These are phyloP conservation scores for Sporothrix luriei DNA, from an alignment of 2,329 filamentous ascomycete genomes.

Conservation along the genomic window DNA sequence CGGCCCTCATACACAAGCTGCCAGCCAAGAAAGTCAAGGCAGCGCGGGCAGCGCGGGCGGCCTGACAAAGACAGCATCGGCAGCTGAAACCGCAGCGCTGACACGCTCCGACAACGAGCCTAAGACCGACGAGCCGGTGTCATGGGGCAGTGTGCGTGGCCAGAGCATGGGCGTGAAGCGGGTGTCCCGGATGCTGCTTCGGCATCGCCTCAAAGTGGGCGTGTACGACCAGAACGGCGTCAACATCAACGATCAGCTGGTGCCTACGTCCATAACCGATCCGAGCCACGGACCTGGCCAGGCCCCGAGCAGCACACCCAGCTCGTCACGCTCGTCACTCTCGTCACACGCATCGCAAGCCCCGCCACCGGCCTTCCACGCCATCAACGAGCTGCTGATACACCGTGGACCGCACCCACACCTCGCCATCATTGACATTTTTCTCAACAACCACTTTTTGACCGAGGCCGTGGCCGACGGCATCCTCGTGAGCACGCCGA, in stretches of 20 bases:
- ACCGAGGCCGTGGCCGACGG: slow-evolving; percentile 95
- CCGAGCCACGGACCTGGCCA: neutral
- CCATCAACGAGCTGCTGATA: slow-evolving; percentile 93
- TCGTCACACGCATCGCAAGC: neutral
- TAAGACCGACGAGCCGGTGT: slow-evolving; percentile 39
- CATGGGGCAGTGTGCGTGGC: slow-evolving; percentile 74
- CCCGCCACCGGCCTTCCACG: slow-evolving; percentile 57
- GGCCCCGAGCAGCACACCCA: neutral
- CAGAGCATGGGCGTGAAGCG: slow-evolving; percentile 78
- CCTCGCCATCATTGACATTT: slow-evolving; percentile 88
- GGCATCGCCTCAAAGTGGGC: slow-evolving; percentile 83
- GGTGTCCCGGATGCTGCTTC: slow-evolving; percentile 77
- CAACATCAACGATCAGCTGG: slow-evolving; percentile 59
- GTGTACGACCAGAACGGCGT: slow-evolving; percentile 71
- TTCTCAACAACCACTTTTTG: slow-evolving; percentile 82
- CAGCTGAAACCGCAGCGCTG: slow-evolving; percentile 25
- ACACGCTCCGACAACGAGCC: slow-evolving; percentile 33
- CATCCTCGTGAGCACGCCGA: slow-evolving; percentile 91
- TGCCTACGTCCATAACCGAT: slow-evolving; percentile 46
- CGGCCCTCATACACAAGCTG: slow-evolving; percentile 47
- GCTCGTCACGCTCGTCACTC: too few relatives aligned
- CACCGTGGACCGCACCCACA: slow-evolving; percentile 90
- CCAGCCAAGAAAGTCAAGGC: slow-evolving; percentile 36
- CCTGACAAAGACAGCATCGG: slow-evolving; percentile 25
- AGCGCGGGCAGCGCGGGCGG: slow-evolving; percentile 35